Percentiles rank a stretch among this genome's conserved stretches.
phyloP scores from a whole-genome alignment of 2,329 filamentous ascomycete genomes.

The Scleromitrula shiraiana region DNA sequence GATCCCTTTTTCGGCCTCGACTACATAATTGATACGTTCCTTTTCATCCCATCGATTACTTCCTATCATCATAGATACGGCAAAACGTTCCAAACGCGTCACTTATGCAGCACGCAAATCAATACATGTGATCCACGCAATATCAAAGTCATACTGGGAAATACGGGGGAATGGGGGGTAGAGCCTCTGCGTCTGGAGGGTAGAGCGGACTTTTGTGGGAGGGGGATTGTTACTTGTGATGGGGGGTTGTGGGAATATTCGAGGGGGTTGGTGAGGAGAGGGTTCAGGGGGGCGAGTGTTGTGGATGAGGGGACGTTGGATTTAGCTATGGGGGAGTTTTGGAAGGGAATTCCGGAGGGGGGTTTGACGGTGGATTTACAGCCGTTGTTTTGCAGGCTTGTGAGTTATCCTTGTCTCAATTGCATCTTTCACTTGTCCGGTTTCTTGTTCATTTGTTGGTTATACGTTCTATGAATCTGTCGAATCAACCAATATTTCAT shows the following conservation, averaged over 20 bases:
- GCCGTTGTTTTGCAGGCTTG: neutral
- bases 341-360: neutral
- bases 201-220: neutral
- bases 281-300: no score
- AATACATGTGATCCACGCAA: neutral
- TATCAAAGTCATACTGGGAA: neutral
- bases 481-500: no score
- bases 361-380: neutral
- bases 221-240: neutral
- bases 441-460: no score
- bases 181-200: neutral
- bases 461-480: no score
- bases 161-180: neutral
- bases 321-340: neutral
- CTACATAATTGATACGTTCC: neutral
- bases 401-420: neutral
- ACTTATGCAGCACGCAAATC: neutral
- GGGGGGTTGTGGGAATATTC: neutral
- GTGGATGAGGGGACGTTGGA: no score
- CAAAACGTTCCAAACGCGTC: neutral
- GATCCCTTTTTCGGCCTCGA: neutral
- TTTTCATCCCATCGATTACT: neutral
- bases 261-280: no score
- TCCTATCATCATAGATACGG: neutral
- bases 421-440: no score